Base-by-base conservation (phyloP, 2,329 filamentous ascomycete species). In the Thermomyces lanuginosus region DNA sequence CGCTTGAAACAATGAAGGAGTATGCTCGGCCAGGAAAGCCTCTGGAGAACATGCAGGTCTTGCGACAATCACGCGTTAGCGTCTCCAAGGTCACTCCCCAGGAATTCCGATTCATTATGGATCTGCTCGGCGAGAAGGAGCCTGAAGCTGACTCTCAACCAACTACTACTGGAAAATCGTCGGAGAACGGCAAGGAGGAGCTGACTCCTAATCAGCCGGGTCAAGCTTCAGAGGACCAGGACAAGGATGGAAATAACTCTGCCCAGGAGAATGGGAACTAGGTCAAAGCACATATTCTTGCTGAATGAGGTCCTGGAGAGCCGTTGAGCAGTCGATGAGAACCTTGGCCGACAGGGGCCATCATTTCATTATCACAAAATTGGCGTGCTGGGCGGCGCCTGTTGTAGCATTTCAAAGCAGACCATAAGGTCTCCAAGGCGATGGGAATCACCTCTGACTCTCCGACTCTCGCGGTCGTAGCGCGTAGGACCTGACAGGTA, bases 61-160 rank as follows among this genome's bases (percentile, higher is more conserved):
- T 93, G 34, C 86, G 74, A 44, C 72, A 83, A 54, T 66, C 70
- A n/a, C 66, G 86, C 20, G 53, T 93, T 28, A 92, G 83, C 46
- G 84, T 95, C 14, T 60, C 56, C 3, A 44, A 51, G 2, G 61
- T 66, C n/a, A 50, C 48, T 3, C 45, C 51, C 7, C 41, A 46
- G 7, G 53, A 64, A 37, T 66, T 61, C 60, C 42, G 51, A 3
- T 64, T 58, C 35, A 62, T 66, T 28, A 47, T 61, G 37, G 41
- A 44, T 7, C 38, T 62, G 50, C 19, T 33, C 14, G 27, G 30
- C 3, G 12, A 26, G 10, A 23, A 53, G 27, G 40, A 46, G 31
- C 29, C 41, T n/a, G 29, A 42, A 27, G 16, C n/a, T 6, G 42
- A 25, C n/a, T 11, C 21, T 23, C 13, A 20, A 10, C n/a, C 16